These are phyloP conservation scores for Psilocybe cubensis DNA, from an alignment of 768 basidiomycete genomes.

Conservation along the genomic window DNA sequence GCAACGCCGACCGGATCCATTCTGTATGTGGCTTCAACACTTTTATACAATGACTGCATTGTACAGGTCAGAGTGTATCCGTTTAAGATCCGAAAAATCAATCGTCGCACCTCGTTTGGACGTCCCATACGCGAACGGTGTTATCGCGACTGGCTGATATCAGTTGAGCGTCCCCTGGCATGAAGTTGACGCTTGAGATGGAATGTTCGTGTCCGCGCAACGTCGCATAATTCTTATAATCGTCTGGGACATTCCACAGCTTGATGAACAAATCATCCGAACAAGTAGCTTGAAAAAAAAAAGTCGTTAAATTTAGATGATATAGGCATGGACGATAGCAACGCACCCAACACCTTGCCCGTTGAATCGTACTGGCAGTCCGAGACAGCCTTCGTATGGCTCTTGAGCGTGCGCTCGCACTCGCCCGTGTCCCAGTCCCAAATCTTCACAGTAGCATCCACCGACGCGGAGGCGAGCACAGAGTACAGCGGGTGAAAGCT, in stretches of 20 bases:
- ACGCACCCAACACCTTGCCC: constrained; percentile 77
- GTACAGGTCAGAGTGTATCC: constrained; percentile 22
- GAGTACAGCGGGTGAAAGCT: constrained; percentile 90
- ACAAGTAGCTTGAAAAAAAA: constrained; percentile 52
- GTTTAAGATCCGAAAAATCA: constrained; percentile 2
- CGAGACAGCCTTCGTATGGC: constrained; percentile 87
- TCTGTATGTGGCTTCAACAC: constrained; percentile 59
- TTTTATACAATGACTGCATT: constrained; percentile 68
- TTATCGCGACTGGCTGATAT: constrained; percentile 88
- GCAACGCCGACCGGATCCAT: constrained; percentile 78
- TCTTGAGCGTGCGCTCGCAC: constrained; percentile 89
- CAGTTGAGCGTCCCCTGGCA: constrained; percentile 82
- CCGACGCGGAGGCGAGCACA: constrained; percentile 81
- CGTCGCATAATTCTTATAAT: constrained; percentile 89
- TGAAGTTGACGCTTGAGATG: constrained; percentile 83
- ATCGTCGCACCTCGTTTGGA: constrained; percentile 74
- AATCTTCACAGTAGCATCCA: constrained; percentile 89
- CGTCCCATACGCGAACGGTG: constrained; percentile 86
- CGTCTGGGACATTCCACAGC: constrained; percentile 89
- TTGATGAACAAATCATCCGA: constrained; percentile 92
- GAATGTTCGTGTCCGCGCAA: constrained; percentile 91
- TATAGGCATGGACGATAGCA: not conserved
- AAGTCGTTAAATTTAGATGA: not conserved
- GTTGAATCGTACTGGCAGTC: constrained; percentile 90
- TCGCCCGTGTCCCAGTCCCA: constrained; percentile 98